Evolutionary conservation across 495 filamentous ascomycete species (phyloP), one percentile per base, ranked within the genome.

Genomic region (Poronia punctata): DNA sequence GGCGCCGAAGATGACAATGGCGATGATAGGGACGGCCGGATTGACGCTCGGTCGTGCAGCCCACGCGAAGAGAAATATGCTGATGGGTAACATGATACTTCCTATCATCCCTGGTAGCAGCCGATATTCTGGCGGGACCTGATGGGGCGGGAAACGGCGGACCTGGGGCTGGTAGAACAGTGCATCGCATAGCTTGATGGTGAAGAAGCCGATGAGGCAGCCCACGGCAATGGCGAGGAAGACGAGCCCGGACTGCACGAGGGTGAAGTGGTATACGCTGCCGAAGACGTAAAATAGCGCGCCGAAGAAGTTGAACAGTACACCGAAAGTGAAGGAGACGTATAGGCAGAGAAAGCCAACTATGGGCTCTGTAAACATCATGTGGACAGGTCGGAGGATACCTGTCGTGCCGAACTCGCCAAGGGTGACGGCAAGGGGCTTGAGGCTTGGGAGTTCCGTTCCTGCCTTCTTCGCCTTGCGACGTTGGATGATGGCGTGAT

Each of bases 281-380:
- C 58, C 27, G 45, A 77, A 80, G 5, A 75, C 57, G 31, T 70
- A 65, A 0, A 78, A 80, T 17, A 82, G 69, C 0, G 77, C 78
- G 9, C 76, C 76, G 45, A 86, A 83, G 64, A 84, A 84, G 16
- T 61, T 64, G 47, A 78, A 84, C 3, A 86, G 67, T 1, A 80
- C 72, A 5, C 69, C 70, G 43, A 83, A 85, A 40, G 74, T 73
- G 53, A 79, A 83, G 4, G 71, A 64, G 2, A 70, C 64, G 53
- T 86, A 86, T 8, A 85, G 53, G 18, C 66, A 76, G 23, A 79
- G 63, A 18, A 76, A 71, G 17, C 63, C 53, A 26, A 84, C 81
- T 40, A 84, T 82, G 4, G 82, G 79, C 49, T 85, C 82, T 0
- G 65, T 73, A 10, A 78, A 23, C 23, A 85, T 61, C 82, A 86